Evolutionary conservation across 1,284 basidiomycete species (phyloP).

Genomic region (Taiwanofungus camphoratus): DNA sequence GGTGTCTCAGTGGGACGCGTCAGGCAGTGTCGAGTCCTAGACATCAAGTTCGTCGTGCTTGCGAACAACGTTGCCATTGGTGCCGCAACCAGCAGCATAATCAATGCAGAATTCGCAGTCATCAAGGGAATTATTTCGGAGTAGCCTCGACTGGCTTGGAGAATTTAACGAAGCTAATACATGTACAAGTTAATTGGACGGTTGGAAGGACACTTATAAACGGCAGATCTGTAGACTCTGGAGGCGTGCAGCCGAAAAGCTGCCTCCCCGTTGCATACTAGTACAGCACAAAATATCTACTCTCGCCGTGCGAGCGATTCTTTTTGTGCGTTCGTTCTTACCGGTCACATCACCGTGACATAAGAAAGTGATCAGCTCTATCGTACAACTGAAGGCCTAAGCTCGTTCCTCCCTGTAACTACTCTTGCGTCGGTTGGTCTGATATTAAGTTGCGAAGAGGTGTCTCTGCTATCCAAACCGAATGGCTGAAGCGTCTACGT

Average conservation of each 20-base stretch:
- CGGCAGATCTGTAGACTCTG: not conserved
- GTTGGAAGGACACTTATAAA: no score
- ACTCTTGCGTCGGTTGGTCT: no score
- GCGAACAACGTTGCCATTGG: slow-evolving; percentile 96
- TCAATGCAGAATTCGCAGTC: slow-evolving; percentile 96
- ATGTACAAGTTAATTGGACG: slow-evolving; percentile 10
- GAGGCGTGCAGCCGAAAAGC: not conserved
- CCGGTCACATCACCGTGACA: no score
- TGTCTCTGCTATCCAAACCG: no score
- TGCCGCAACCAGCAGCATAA: slow-evolving; percentile 94
- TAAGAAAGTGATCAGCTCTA: no score
- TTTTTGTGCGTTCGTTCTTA: no score
- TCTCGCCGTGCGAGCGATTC: no score
- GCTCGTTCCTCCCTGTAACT: no score
- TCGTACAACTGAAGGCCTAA: no score
- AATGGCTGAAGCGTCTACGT: slow-evolving; percentile 19
- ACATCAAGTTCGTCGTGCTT: slow-evolving; percentile 94
- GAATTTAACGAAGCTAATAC: slow-evolving; percentile 3
- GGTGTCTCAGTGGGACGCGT: slow-evolving; percentile 92
- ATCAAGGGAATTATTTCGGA: slow-evolving; percentile 64
- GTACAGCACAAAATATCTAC: no score
- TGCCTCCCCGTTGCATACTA: no score
- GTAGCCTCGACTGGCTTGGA: slow-evolving; percentile 6
- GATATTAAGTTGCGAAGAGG: no score
- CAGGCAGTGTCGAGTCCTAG: slow-evolving; percentile 85